Conservation (phyloP, 495 filamentous ascomycete species). For the Elasticomyces elasticus region DNA sequence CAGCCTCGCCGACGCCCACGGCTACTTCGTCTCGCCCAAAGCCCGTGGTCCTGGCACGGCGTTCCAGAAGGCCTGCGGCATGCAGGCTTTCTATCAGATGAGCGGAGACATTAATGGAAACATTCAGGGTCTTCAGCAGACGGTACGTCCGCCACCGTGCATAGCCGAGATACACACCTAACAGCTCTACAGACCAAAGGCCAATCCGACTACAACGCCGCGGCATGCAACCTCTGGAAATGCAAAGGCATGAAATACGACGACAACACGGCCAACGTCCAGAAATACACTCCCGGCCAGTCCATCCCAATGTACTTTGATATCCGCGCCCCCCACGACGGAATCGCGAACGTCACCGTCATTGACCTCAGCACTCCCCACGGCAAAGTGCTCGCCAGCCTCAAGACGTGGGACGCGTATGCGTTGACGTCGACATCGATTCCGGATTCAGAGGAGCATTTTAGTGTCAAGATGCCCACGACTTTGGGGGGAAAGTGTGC, state of each 20-base stretch:
- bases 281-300: slow-evolving; percentile 51
- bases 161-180: no score
- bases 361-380: slow-evolving; percentile 35
- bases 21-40: slow-evolving; percentile 48
- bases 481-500: slow-evolving; percentile 48
- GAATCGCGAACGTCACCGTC: slow-evolving; percentile 59
- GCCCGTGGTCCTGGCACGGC: slow-evolving; percentile 52
- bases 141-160: no score
- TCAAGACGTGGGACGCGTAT: slow-evolving; percentile 50
- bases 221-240: slow-evolving; percentile 53
- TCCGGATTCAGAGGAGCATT: slow-evolving; percentile 50
- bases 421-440: slow-evolving; percentile 40
- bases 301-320: slow-evolving; percentile 48
- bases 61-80: slow-evolving; percentile 51
- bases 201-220: slow-evolving; percentile 48
- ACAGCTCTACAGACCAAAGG: no score
- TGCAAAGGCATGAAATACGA: slow-evolving; percentile 65
- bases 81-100: slow-evolving; percentile 52
- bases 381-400: slow-evolving; percentile 48
- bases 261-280: slow-evolving; percentile 55
- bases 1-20: slow-evolving; percentile 49
- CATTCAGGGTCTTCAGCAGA: slow-evolving; percentile 55
- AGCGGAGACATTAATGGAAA: slow-evolving; percentile 55
- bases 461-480: slow-evolving; percentile 53
- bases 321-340: slow-evolving; percentile 55